Evolutionary conservation across 169 alveolate species (phyloP), one percentile per base, ranked within the genome.

Genomic region (Amoebophrya sp.): DNA sequence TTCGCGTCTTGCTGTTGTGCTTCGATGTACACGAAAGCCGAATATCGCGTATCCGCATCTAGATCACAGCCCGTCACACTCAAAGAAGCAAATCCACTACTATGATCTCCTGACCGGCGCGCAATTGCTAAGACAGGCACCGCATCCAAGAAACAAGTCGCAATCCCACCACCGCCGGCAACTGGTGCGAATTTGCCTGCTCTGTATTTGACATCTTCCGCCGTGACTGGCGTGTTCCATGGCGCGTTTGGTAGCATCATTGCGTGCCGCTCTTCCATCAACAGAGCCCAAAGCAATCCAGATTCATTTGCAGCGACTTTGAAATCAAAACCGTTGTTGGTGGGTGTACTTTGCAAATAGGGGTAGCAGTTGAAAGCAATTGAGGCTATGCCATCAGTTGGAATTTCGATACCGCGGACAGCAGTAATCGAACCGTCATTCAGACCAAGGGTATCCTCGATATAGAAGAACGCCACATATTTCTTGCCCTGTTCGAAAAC

Each of bases 401-500:
- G 83, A 36, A 65, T 65, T 6, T 1, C 26, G 36, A 65, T 26
- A 0, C 2, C 83, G 12, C 38, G 83, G 18, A 65, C 3, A 36
- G 33, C 2, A 0, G 0, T 6, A 18, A 65, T n/a, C 24, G 78
- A 38, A 6, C 92, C 92, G 78, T 90, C 92, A 33, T 40, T 65
- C 38, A 90, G 78, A 41, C 78, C 92, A 41, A 40, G 77, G 0
- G 6, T 33, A 41, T 90, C 92, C 78, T 90, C 92, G 41, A 90
- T 41, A n/a, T 90, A 90, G 41, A 90, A 53, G n/a, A 90, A 90
- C 41, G 78, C 92, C n/a, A 41, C 78, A 38, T 90, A 90, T 2
- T 65, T 65, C 33, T 65, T 65, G 83, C 83, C 26, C 26, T 0
- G 26, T 26, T 6, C 33, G 83, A 65, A 65, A 6, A 1, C n/a